Evolutionary conservation across 495 filamentous ascomycete genomes (phyloP).

Genomic region (Emericellopsis terricola): DNA sequence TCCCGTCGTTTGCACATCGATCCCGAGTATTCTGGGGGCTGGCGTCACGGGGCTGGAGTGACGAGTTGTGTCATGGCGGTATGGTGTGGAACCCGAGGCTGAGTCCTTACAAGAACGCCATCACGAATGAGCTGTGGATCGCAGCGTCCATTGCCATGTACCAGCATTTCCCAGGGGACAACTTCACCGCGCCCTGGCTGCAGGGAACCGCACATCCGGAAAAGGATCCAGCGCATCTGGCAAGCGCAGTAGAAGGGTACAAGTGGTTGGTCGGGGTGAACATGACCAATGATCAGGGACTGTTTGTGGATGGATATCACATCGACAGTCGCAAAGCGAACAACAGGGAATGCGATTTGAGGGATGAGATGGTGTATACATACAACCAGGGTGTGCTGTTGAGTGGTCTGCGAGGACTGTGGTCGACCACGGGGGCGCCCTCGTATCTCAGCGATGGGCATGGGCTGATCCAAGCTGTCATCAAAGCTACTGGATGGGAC

Average conservation of each 20-base stretch:
- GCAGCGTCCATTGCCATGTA: constrained; percentile 80
- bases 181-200: constrained; percentile 43
- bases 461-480: constrained; percentile 47
- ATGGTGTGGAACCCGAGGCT: constrained; percentile 86
- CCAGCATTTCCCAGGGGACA: constrained; percentile 69
- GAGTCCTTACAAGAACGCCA: constrained; percentile 86
- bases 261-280: constrained; percentile 58
- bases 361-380: constrained; percentile 81
- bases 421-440: constrained; percentile 45
- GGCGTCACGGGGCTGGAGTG: constrained; percentile 66
- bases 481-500: constrained; percentile 60
- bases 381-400: constrained; percentile 97
- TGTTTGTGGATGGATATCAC: constrained; percentile 86
- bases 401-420: constrained; percentile 65
- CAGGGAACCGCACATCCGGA: constrained; percentile 5
- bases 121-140: constrained; percentile 88
- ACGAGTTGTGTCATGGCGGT: constrained; percentile 63
- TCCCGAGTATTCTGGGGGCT: constrained; percentile 82
- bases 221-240: constrained; percentile 47
- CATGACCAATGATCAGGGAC: constrained; percentile 65
- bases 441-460: constrained; percentile 69
- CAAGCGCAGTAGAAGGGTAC: constrained; percentile 60
- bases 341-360: constrained; percentile 51
- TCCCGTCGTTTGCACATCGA: constrained; percentile 66
- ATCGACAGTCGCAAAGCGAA: constrained; percentile 32